phyloP scores from a whole-genome alignment of 23 red algal species.

The Chondrus crispus region DNA sequence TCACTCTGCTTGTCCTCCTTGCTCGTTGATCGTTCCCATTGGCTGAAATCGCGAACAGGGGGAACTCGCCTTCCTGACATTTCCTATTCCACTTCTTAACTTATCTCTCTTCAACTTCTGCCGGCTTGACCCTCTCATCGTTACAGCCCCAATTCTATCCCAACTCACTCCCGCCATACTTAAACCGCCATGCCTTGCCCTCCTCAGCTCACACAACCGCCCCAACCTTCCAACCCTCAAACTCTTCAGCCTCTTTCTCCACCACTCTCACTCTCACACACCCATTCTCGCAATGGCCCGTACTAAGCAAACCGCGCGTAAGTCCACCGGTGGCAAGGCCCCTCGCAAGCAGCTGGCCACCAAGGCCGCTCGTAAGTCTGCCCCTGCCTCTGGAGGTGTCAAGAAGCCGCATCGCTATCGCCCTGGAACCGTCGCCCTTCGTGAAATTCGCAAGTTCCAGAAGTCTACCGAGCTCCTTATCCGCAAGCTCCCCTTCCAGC shows the following conservation, averaged over 20 bases:
- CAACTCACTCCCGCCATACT: not conserved
- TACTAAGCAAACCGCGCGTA: conserved; percentile 82
- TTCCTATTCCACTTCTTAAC: too few species aligned
- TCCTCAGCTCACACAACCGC: not conserved
- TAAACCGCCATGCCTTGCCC: not conserved
- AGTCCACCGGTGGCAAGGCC: conserved; percentile 91
- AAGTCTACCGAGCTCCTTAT: conserved; percentile 94
- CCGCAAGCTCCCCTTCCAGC: conserved; percentile 94
- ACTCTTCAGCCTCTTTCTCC: not conserved
- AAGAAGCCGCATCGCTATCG: conserved; percentile 97
- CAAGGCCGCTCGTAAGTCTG: conserved; percentile 92
- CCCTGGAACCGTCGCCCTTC: conserved; percentile 90
- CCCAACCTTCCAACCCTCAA: not conserved
- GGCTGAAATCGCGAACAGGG: too few species aligned
- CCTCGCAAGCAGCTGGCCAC: conserved; percentile 90
- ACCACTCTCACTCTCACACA: not conserved
- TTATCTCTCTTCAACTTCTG: not conserved
- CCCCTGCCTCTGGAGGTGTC: conserved; percentile 74
- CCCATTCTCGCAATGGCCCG: conserved; percentile 8
- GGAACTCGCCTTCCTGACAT: too few species aligned
- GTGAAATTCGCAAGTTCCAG: conserved; percentile 92
- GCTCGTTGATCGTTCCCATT: too few species aligned
- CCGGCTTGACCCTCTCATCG: not conserved
- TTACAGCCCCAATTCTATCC: too few species aligned
- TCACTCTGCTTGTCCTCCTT: too few species aligned